Base-by-base conservation (phyloP, 257 asterid species). In the Salvia rosmarinus region DNA sequence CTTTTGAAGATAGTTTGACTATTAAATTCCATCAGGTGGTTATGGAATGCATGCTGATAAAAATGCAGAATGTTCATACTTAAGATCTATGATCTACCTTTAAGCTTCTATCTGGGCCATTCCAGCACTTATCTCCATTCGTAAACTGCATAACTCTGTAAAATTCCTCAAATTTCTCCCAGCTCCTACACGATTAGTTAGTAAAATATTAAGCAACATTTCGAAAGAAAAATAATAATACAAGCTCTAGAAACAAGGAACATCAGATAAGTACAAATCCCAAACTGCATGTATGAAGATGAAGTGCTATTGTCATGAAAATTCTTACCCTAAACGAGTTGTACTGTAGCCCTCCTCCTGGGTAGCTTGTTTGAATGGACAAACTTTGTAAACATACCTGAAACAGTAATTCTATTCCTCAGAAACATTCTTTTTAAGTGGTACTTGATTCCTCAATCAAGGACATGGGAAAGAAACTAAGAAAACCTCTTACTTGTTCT, bases 101-200 rank as follows among this genome's bases (percentile, higher is more conserved):
- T 70, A 91, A 16, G 82, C 96, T 89, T 83, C 99, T 86, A 76
- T 91, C 88, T 39, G 99, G 99, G 50, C 99, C 99, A 81, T 94
- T 94, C 99, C 99, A 94, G 83, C 99, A 94, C 77, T 89, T 84
- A 67, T 94, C 99, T 19, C 99, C 99, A 75, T 85, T 85, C 79
- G 66, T 68, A 81, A 91, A 94, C 68, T 78, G 85, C 96, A 91
- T 88, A 66, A 72, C 65, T 71, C 86, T 79, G 79, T 85, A 88
- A 12, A 95, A 85, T 67, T 91, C 96, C 55, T 89, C 99, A 76
- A 91, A 94, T 78, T 89, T 91, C 58, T 86, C 96, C 99, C 99
- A 94, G 81, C 68, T 86, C 90, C 97, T 94, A 73, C 75, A 77
- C 49, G 20, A 76, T 58, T 47, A 25, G 73, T 60, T 30, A 34